These are phyloP conservation scores for Phlebopus sp. DNA, from an alignment of 1,284 basidiomycete species.

Conservation along the genomic window DNA sequence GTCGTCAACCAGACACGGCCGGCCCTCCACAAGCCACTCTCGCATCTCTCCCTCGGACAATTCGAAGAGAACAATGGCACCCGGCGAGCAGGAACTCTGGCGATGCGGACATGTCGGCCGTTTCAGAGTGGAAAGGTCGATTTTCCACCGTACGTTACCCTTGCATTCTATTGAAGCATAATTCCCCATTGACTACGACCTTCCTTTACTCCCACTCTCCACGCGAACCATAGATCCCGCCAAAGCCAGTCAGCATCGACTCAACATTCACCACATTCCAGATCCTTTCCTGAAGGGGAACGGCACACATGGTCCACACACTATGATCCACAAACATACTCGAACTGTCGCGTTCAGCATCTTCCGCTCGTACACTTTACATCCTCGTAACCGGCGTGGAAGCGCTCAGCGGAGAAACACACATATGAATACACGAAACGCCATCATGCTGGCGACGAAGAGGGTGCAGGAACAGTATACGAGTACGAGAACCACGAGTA, in stretches of 20 bases:
- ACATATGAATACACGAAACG: slow-evolving; percentile 42
- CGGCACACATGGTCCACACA: slow-evolving; percentile 52
- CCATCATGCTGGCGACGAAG: slow-evolving; percentile 64
- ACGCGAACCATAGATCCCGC: slow-evolving; percentile 44
- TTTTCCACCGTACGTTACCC: slow-evolving; percentile 43
- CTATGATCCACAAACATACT: slow-evolving; percentile 76
- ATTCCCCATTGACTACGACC: slow-evolving; percentile 2
- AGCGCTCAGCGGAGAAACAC: slow-evolving; percentile 15
- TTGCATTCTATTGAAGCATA: neutral
- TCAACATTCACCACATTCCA: slow-evolving; percentile 56
- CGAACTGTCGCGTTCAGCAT: slow-evolving; percentile 73
- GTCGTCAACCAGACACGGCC: slow-evolving; percentile 19
- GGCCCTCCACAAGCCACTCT: slow-evolving; percentile 10
- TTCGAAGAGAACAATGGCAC: slow-evolving; percentile 36
- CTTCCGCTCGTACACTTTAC: slow-evolving; percentile 56
- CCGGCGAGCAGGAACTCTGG: slow-evolving; percentile 65
- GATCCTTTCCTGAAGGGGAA: slow-evolving; percentile 41
- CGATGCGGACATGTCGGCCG: slow-evolving; percentile 60
- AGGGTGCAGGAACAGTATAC: slow-evolving; percentile 75
- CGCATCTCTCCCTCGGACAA: slow-evolving; percentile 21
- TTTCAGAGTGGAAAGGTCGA: slow-evolving; percentile 57
- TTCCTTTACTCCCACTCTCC: slow-evolving; percentile 8
- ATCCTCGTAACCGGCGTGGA: slow-evolving; percentile 18
- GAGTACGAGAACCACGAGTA: slow-evolving; percentile 70
- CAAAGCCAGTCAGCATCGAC: slow-evolving; percentile 63